Evolutionary conservation across 2,329 filamentous ascomycete species (phyloP).

Genomic region (Alternaria solani): DNA sequence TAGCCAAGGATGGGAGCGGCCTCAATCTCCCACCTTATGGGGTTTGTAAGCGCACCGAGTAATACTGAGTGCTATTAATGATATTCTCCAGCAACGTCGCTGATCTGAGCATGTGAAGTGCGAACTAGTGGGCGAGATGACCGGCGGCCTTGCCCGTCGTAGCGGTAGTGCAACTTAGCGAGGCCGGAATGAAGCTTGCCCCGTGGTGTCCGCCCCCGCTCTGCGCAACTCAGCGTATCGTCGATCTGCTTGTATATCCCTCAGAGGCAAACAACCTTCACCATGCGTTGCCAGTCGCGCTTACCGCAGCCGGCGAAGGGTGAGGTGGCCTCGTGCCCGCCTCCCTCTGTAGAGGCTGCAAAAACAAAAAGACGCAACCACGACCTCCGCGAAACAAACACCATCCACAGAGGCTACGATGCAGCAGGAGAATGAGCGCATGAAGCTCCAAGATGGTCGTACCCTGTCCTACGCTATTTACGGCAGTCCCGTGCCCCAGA

Average conservation of each 20-base stretch:
- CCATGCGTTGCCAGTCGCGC: conserved; percentile 10
- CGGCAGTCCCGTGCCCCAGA: conserved; percentile 52
- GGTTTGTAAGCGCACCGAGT: neutral
- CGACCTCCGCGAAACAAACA: neutral
- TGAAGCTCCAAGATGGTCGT: conserved; percentile 49
- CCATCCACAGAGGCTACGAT: conserved; percentile 1
- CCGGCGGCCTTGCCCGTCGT: conserved; percentile 11
- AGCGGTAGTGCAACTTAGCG: conserved; percentile 16
- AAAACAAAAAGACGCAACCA: neutral
- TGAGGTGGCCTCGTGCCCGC: conserved; percentile 5
- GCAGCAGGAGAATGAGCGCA: conserved; percentile 32
- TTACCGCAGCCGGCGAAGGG: conserved; percentile 6
- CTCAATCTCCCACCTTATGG: neutral
- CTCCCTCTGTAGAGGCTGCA: neutral
- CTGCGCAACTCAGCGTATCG: conserved; percentile 12
- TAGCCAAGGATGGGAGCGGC: neutral
- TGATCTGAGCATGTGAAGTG: conserved; percentile 13
- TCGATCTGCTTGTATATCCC: conserved; percentile 13
- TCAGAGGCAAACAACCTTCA: conserved; percentile 7
- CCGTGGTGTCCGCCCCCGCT: conserved; percentile 10
- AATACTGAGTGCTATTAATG: neutral
- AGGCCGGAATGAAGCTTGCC: conserved; percentile 4
- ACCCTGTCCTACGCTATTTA: conserved; percentile 56
- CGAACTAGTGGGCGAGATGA: conserved; percentile 7
- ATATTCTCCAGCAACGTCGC: neutral